A percentile compares a stretch with the other conserved stretches of the same genome.
These are phyloP conservation scores for Casuarina equisetifolia DNA, from an alignment of 306 rosid species.

Conservation along the genomic window DNA sequence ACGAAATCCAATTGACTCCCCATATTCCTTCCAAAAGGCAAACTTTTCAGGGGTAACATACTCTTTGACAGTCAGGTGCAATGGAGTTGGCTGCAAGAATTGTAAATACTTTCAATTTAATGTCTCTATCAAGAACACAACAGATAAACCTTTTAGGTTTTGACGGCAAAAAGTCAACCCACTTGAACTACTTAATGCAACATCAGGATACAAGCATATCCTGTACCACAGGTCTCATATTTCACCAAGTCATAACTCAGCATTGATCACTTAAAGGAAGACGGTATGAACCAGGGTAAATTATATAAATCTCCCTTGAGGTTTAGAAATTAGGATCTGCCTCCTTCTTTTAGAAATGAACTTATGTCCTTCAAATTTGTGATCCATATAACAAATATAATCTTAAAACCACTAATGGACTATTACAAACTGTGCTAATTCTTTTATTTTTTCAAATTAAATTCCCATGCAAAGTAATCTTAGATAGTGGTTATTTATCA, in stretches of 20 bases:
- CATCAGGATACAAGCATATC: background rate
- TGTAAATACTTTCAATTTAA: constrained; percentile 17
- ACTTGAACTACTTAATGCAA: constrained; percentile 5
- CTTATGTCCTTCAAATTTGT: background rate
- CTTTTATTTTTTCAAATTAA: too few relatives aligned
- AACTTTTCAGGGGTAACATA: constrained; percentile 86
- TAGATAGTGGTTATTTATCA: background rate
- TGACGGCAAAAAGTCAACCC: constrained; percentile 1
- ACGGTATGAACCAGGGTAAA: background rate
- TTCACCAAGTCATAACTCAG: too few relatives aligned
- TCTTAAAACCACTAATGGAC: background rate
- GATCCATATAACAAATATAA: background rate
- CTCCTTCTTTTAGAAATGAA: background rate
- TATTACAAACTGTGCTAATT: background rate
- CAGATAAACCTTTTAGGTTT: background rate
- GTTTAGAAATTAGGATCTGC: background rate
- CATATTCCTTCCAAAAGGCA: constrained; percentile 87
- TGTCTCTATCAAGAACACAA: background rate
- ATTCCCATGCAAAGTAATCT: background rate
- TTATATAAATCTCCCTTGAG: background rate
- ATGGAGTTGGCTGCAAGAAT: constrained; percentile 87
- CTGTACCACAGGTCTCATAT: too few relatives aligned
- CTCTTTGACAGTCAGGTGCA: constrained; percentile 94
- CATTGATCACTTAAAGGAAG: background rate
- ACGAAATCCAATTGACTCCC: constrained; percentile 93